Base-by-base conservation (phyloP, 164 flowering plant genomes). In the Aristolochia californica region DNA sequence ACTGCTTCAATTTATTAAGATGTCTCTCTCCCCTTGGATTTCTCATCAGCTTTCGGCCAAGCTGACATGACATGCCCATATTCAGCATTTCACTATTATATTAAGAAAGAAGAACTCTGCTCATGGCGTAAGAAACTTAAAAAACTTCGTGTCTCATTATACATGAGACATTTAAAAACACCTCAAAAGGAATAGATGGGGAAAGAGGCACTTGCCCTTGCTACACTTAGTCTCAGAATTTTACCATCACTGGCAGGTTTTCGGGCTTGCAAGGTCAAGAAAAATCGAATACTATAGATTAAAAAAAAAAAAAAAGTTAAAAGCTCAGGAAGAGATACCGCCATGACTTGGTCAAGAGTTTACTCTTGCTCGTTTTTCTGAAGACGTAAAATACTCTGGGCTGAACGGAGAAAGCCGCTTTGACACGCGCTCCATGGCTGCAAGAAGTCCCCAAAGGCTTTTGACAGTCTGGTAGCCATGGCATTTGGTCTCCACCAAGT, bases 181-280 rank as follows among this genome's bases (percentile, higher is more conserved):
- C 74, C 76, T 72, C 76, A 74, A 64, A 76, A 77, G 78, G 80
- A 67, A 72, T 72, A 70, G 60, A 60, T 5, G 25, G 13, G 58
- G 55, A 9, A 59, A 30, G 43, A 23, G 44, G 63, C 56, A 61
- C 50, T 47, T 15, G 59, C 49, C 28, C 16, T n/a, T n/a, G n/a
- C n/a, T n/a, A n/a, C n/a, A n/a, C n/a, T n/a, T n/a, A n/a, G 40
- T 17, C 22, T 45, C 18, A 7, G 17, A 21, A 54, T n/a, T 34
- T 55, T 47, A 23, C 22, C 20, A 43, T 27, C 4, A 13, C 14
- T 38, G 57, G 48, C 4, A 13, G 14, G 2, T 20, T 50, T 8
- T 38, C 24, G 83, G 88, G 55, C 88, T 83, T 83, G 85, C 88
- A 81, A 83, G 88, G 85, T 83, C 88, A 81, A 81, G 85, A 83